Conservation (phyloP, 805 yeast genomes). For the Starmerella vitae region DNA sequence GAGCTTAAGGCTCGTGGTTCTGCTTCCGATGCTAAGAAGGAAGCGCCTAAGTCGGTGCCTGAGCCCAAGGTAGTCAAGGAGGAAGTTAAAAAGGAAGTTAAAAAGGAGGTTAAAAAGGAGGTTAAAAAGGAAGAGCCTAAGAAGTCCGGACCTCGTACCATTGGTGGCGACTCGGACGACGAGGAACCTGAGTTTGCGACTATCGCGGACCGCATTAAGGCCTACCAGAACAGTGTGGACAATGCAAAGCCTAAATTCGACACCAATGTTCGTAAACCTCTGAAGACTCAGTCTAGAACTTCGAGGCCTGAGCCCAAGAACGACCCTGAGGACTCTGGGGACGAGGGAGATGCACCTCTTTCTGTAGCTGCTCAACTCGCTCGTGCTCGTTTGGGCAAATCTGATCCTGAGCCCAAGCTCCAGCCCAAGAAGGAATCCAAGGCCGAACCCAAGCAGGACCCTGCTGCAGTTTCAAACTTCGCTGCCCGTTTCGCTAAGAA, state of each 20-base stretch:
- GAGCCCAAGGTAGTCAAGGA: neutral
- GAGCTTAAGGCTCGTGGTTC: constrained; percentile 12
- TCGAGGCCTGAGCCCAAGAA: neutral
- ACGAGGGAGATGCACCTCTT: constrained; percentile 5
- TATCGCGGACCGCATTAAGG: constrained; percentile 23
- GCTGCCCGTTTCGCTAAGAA: constrained; percentile 17
- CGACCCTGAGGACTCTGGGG: neutral
- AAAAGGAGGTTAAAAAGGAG: neutral
- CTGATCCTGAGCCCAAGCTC: constrained; percentile 18
- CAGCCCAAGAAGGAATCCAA: neutral
- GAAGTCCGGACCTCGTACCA: neutral
- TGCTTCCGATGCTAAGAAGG: neutral
- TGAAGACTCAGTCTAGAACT: neutral
- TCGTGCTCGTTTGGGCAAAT: constrained; percentile 8
- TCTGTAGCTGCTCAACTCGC: constrained; percentile 19
- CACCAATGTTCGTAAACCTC: neutral
- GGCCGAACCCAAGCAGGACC: constrained; percentile 9
- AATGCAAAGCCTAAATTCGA: constrained; percentile 21
- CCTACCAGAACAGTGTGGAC: constrained; percentile 20
- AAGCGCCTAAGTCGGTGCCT: neutral
- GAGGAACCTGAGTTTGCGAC: constrained; percentile 21
- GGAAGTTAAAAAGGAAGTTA: neutral
- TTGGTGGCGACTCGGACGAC: constrained; percentile 8
- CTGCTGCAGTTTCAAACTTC: constrained; percentile 11
- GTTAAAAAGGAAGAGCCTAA: neutral